Evolutionary conservation across 345 rosid species (phyloP), one percentile per base, ranked within the genome.

Genomic region (Boechera retrofracta): DNA sequence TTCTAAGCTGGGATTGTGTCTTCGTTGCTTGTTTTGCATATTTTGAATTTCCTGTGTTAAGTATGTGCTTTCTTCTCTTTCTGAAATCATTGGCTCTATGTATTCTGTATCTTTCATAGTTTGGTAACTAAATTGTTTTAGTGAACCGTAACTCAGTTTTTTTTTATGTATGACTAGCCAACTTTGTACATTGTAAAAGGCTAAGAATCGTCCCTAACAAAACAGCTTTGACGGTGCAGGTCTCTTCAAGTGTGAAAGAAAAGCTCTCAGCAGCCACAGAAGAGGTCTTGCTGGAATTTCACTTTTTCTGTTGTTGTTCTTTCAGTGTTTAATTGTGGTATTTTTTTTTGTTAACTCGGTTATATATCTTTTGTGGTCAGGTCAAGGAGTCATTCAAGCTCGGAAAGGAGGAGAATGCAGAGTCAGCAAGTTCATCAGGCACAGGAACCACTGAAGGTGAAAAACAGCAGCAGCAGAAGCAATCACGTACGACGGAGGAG

Each of bases 181-280:
- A 44, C 31, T 71, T 56, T 64, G 5, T 64, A 58, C 56, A 52
- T 59, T 58, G 73, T 78, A 24, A 56, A 24, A 69, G 54, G 67
- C 29, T 47, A 35, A 45, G 58, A 48, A 67, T 75, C 26, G 2
- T n/a, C 32, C 28, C 42, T 52, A 21, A 72, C 35, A n/a, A 36
- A 51, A 11, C 10, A 1, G 72, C 5, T 80, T 63, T 69, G 53
- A 48, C n/a, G 67, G 71, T 84, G 63, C 82, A 95, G 99, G 98
- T 87, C 77, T 95, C 98, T 62, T 78, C 90, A 60, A 86, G 77
- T 77, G 77, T 89, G 69, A 90, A 88, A 78, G 99, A 92, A 79
- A 90, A 81, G 83, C 67, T 95, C 42, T 83, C 94, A 38, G 86
- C 96, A 72, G 92, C 98, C 59, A 83, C 87, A 69, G 97, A 92